These are phyloP conservation scores for Cercospora sojina DNA, from an alignment of 2,329 filamentous ascomycete species.

Conservation along the genomic window DNA sequence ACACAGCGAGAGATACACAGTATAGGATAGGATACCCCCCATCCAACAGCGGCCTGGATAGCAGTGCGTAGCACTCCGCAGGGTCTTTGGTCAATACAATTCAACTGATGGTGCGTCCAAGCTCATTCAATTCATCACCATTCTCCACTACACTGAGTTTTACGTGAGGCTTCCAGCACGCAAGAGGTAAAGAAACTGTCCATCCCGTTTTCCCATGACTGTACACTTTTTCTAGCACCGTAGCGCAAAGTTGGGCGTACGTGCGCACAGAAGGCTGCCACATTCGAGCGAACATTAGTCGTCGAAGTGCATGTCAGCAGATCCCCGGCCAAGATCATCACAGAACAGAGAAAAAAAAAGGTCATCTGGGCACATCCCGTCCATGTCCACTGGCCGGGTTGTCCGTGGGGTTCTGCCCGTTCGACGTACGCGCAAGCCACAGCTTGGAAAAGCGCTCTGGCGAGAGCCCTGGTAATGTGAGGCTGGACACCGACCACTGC, in stretches of 20 bases:
- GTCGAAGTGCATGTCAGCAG: slow-evolving; percentile 1
- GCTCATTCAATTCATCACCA: background rate
- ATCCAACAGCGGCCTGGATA: background rate
- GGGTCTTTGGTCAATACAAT: background rate
- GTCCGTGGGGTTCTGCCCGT: slow-evolving; percentile 1
- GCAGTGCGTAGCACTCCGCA: background rate
- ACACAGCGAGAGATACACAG: background rate
- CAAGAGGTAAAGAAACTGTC: background rate
- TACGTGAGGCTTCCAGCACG: background rate
- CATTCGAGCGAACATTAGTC: slow-evolving; percentile 13
- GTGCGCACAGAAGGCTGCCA: slow-evolving; percentile 13
- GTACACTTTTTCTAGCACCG: background rate
- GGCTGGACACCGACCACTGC: slow-evolving; percentile 7
- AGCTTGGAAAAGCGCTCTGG: background rate
- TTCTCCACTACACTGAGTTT: background rate
- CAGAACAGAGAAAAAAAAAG: background rate
- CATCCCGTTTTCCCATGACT: background rate
- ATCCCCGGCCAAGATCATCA: background rate
- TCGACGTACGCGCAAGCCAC: background rate
- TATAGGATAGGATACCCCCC: background rate
- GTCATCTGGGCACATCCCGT: background rate
- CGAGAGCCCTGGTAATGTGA: background rate
- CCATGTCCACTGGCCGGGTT: background rate
- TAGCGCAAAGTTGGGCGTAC: background rate
- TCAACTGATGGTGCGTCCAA: background rate